Conservation (phyloP, 2,329 filamentous ascomycete species). For the Paraphoma sp. region DNA sequence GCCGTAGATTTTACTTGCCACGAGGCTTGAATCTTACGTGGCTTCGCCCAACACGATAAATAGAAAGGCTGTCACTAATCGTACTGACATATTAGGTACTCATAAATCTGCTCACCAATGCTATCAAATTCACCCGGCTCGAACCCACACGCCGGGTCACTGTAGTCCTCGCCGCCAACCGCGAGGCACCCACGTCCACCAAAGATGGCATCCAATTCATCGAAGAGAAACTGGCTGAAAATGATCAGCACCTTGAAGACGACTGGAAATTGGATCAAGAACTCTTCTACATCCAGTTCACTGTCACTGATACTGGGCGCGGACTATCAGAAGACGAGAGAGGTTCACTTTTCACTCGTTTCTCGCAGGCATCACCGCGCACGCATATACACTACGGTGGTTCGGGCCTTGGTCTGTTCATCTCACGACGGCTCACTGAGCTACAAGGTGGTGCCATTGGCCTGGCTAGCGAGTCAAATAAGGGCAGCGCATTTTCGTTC, state of each 20-base stretch:
- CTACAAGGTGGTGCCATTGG: constrained; percentile 43
- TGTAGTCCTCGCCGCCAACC: constrained; percentile 45
- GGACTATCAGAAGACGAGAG: constrained; percentile 49
- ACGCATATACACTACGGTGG: constrained; percentile 50
- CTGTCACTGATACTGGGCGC: constrained; percentile 49
- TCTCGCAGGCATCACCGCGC: constrained; percentile 39
- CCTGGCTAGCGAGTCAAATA: constrained; percentile 23
- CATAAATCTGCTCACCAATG: constrained; percentile 51
- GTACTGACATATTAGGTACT: constrained; percentile 23
- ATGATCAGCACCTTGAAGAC: constrained; percentile 27
- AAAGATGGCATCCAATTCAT: constrained; percentile 40
- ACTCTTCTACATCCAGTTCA: constrained; percentile 41
- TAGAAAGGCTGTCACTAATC: background rate
- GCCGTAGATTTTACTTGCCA: no score
- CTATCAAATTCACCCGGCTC: constrained; percentile 54
- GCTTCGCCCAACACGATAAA: no score
- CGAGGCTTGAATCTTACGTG: no score
- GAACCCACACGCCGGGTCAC: constrained; percentile 42
- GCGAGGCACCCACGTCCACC: constrained; percentile 36
- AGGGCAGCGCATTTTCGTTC: constrained; percentile 42
- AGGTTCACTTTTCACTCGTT: constrained; percentile 36
- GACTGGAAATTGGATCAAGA: constrained; percentile 44
- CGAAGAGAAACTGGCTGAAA: constrained; percentile 22
- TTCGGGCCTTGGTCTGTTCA: constrained; percentile 44
- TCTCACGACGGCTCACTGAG: constrained; percentile 39